phyloP scores from a whole-genome alignment of 345 rosid species.

The Lagerstroemia speciosa region DNA sequence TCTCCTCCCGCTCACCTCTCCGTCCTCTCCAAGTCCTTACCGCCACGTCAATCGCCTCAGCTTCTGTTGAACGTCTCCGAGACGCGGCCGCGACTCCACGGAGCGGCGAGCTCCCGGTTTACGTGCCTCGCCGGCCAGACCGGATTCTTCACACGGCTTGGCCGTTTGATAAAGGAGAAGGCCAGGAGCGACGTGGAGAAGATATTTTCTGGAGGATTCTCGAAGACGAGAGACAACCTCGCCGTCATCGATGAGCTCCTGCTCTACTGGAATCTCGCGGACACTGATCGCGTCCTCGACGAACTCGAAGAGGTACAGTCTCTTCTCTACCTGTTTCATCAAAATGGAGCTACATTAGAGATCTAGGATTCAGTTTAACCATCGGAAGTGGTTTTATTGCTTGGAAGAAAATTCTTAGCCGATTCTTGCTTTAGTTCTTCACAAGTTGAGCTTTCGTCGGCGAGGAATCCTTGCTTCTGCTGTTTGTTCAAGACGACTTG shows the following conservation, averaged over 20 bases:
- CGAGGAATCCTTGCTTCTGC: background rate
- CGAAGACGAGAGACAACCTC: conserved; percentile 85
- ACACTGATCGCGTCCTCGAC: conserved; percentile 87
- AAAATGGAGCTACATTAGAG: background rate
- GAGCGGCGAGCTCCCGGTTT: conserved; percentile 23
- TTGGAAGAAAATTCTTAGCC: background rate
- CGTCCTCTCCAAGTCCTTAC: conserved; percentile 29
- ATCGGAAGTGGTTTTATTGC: background rate
- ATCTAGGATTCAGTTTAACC: background rate
- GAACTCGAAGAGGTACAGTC: conserved; percentile 75
- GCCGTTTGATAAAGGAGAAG: conserved; percentile 84
- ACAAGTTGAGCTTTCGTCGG: background rate
- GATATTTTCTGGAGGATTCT: conserved; percentile 87
- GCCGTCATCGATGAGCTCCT: conserved; percentile 89
- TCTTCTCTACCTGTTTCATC: background rate
- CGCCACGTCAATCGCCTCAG: conserved; percentile 11
- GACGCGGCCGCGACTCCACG: conserved; percentile 7
- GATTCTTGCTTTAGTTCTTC: background rate
- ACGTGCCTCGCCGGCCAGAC: conserved; percentile 64
- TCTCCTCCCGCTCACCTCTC: conserved; percentile 40
- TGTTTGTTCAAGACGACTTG: background rate
- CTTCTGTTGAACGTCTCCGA: conserved; percentile 10
- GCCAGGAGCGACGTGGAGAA: conserved; percentile 89
- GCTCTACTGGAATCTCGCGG: conserved; percentile 89
- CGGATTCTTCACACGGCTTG: conserved; percentile 82